Evolutionary conservation across 2,329 filamentous ascomycete species (phyloP).

Genomic region (Leptographium procerum): DNA sequence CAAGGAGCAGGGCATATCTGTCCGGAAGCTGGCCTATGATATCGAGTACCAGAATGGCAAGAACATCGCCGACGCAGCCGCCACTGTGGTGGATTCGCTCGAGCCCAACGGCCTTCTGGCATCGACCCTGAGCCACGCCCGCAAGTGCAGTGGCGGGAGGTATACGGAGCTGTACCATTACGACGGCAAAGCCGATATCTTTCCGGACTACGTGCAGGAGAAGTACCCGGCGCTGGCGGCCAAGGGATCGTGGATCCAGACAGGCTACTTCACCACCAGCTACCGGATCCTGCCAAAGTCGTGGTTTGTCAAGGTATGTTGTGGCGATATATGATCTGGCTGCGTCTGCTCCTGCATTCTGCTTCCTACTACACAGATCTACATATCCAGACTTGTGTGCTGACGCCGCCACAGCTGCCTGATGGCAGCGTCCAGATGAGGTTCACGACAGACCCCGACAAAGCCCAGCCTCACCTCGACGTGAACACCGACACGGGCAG

Average conservation of each 20-base stretch:
- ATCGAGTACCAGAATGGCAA: conserved; percentile 38
- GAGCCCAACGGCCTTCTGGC: conserved; percentile 26
- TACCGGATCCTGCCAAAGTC: conserved; percentile 32
- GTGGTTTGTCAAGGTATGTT: conserved; percentile 33
- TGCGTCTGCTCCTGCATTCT: too few relatives aligned
- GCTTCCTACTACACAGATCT: too few relatives aligned
- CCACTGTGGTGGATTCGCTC: conserved; percentile 41
- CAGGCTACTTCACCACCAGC: conserved; percentile 36
- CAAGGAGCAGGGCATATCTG: conserved; percentile 25
- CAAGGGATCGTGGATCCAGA: conserved; percentile 41
- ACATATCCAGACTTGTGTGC: neutral
- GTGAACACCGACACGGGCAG: conserved; percentile 35
- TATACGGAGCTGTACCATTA: conserved; percentile 40
- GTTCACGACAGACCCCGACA: conserved; percentile 30
- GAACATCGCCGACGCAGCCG: conserved; percentile 44
- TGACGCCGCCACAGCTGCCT: conserved; percentile 16
- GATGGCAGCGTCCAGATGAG: conserved; percentile 35
- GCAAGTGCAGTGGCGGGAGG: conserved; percentile 31
- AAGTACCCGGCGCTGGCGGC: conserved; percentile 30
- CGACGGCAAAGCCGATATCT: conserved; percentile 40
- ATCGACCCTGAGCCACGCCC: conserved; percentile 38
- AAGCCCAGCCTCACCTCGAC: conserved; percentile 30
- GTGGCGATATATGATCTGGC: neutral
- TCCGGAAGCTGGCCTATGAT: conserved; percentile 32
- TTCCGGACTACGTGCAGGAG: conserved; percentile 31